phyloP scores from a whole-genome alignment of 768 basidiomycete species.

The Russula sp. region DNA sequence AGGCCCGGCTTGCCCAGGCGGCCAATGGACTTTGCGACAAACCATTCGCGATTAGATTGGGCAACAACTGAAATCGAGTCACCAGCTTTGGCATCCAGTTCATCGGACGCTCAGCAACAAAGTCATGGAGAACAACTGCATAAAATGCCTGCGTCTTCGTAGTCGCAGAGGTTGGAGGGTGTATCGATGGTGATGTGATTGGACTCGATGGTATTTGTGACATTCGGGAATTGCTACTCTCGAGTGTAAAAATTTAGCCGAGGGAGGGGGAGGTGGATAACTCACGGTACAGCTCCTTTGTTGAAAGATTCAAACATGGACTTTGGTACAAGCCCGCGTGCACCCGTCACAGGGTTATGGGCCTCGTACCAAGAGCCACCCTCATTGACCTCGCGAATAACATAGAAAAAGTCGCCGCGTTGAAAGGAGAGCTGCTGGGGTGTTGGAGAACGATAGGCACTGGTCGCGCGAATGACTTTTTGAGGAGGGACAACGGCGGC shows the following conservation, averaged over 20 bases:
- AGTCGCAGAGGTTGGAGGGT: slow-evolving; percentile 15
- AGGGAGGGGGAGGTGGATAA: slow-evolving; percentile 29
- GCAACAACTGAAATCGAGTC: slow-evolving; percentile 97
- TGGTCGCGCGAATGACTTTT: slow-evolving; percentile 89
- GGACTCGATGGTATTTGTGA: slow-evolving; percentile 28
- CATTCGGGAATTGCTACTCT: slow-evolving; percentile 9
- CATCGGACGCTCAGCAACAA: slow-evolving; percentile 94
- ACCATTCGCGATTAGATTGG: slow-evolving; percentile 99
- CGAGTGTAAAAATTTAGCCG: slow-evolving; percentile 18
- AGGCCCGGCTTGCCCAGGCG: slow-evolving; percentile 92
- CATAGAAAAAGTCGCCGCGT: slow-evolving; percentile 98
- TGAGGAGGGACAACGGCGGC: slow-evolving; percentile 79
- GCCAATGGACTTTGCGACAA: slow-evolving; percentile 98
- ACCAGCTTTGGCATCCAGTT: slow-evolving; percentile 90
- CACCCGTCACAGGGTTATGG: slow-evolving; percentile 87
- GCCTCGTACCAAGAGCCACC: slow-evolving; percentile 82
- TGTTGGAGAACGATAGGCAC: slow-evolving; percentile 58
- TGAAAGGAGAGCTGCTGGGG: slow-evolving; percentile 87
- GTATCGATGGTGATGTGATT: slow-evolving; percentile 38
- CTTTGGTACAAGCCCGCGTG: slow-evolving; percentile 87
- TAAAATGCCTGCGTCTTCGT: slow-evolving; percentile 69
- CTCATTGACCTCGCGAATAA: slow-evolving; percentile 66
- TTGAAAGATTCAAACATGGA: slow-evolving; percentile 87
- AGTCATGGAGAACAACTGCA: slow-evolving; percentile 94
- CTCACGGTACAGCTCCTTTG: slow-evolving; percentile 65